phyloP scores from a whole-genome alignment of 1,139 yeast genomes.

The Yamadazyma dendronema region DNA sequence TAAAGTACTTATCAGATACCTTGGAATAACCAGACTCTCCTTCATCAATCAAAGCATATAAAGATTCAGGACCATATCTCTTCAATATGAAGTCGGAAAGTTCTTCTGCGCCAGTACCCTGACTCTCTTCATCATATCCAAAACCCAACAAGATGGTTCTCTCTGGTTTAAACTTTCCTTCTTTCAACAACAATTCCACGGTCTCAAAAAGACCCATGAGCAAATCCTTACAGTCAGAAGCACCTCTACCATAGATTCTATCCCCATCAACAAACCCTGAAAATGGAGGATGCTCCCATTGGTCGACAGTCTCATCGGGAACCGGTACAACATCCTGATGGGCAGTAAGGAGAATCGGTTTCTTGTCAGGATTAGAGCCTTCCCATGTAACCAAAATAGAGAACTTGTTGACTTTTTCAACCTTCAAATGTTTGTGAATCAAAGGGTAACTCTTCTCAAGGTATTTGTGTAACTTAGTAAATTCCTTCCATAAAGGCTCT shows the following conservation, averaged over 20 bases:
- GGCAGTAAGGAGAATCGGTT: constrained; percentile 46
- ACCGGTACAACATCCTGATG: constrained; percentile 57
- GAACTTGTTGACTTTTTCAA: constrained; percentile 33
- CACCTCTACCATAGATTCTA: constrained; percentile 46
- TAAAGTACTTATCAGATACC: constrained; percentile 46
- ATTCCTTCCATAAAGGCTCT: constrained; percentile 32
- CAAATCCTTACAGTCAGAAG: constrained; percentile 45
- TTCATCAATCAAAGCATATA: constrained; percentile 47
- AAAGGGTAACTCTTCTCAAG: constrained; percentile 31
- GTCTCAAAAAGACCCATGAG: constrained; percentile 43
- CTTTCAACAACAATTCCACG: constrained; percentile 37
- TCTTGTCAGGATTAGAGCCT: constrained; percentile 25
- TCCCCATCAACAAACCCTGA: constrained; percentile 44
- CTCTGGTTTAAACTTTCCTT: constrained; percentile 34
- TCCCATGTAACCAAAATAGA: constrained; percentile 40
- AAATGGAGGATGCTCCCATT: constrained; percentile 48
- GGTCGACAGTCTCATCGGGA: constrained; percentile 33
- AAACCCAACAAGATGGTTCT: constrained; percentile 45
- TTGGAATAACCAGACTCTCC: constrained; percentile 36
- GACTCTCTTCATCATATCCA: constrained; percentile 51
- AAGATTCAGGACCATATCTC: constrained; percentile 40
- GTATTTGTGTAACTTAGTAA: constrained; percentile 26
- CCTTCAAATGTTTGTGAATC: constrained; percentile 27
- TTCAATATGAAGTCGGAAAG: constrained; percentile 30
- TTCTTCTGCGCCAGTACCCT: constrained; percentile 37